These are phyloP conservation scores for Dictyophora rubrovolvata DNA, from an alignment of 768 basidiomycete species.

Conservation along the genomic window DNA sequence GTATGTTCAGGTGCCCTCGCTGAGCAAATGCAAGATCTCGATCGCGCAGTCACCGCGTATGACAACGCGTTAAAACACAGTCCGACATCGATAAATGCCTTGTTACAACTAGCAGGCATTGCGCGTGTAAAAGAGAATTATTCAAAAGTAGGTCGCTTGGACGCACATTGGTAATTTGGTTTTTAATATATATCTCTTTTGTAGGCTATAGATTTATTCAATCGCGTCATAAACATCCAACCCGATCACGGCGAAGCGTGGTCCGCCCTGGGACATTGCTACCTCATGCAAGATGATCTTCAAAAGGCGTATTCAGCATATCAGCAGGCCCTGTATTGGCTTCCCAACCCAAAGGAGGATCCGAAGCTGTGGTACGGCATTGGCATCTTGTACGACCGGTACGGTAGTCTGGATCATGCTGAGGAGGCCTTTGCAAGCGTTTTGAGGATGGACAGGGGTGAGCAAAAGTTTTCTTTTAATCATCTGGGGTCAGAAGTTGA, in stretches of 20 bases:
- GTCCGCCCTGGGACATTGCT: slow-evolving; percentile 95
- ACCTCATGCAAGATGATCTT: slow-evolving; percentile 98
- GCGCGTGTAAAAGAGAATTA: slow-evolving; percentile 97
- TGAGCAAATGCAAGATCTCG: slow-evolving; percentile 90
- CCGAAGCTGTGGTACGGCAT: slow-evolving; percentile 99
- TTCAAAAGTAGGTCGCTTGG: slow-evolving; percentile 55
- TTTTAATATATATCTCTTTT: not conserved
- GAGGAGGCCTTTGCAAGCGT: slow-evolving; percentile 98
- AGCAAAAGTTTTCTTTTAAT: slow-evolving; percentile 20
- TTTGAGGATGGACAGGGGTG: slow-evolving; percentile 93
- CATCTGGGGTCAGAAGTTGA: too few relatives aligned
- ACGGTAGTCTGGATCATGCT: slow-evolving; percentile 95
- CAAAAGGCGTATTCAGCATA: slow-evolving; percentile 98
- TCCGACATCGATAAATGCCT: slow-evolving; percentile 77
- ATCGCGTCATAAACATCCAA: slow-evolving; percentile 79
- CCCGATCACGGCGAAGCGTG: slow-evolving; percentile 98
- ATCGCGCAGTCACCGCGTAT: slow-evolving; percentile 87
- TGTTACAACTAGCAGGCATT: slow-evolving; percentile 92
- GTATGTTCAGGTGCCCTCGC: slow-evolving; percentile 74
- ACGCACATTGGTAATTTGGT: not conserved
- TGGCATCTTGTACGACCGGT: slow-evolving; percentile 96
- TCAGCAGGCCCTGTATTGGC: slow-evolving; percentile 92
- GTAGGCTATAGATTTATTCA: slow-evolving; percentile 94
- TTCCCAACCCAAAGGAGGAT: slow-evolving; percentile 97
- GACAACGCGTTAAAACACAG: slow-evolving; percentile 95